These are phyloP conservation scores for Podaxis pistillaris DNA, from an alignment of 768 basidiomycete genomes.

Conservation along the genomic window DNA sequence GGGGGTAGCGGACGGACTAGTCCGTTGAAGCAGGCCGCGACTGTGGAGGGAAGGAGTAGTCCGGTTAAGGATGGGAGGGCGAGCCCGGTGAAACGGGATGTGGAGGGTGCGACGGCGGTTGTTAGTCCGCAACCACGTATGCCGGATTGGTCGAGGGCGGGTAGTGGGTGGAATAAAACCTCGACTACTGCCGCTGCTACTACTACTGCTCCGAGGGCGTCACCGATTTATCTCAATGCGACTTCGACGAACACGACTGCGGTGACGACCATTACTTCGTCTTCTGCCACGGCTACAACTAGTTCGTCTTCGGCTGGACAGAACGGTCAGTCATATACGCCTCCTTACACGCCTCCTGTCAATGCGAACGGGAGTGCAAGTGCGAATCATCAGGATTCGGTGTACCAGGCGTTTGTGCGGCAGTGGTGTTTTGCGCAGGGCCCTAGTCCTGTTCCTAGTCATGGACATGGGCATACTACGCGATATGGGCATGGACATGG, in stretches of 20 bases:
- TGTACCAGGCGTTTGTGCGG: constrained; percentile 59
- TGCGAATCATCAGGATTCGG: constrained; percentile 25
- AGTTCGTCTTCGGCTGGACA: background rate
- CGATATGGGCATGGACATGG: background rate
- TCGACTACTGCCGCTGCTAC: background rate
- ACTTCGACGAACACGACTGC: background rate
- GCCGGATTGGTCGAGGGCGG: constrained; percentile 6
- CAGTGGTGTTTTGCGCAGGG: constrained; percentile 70
- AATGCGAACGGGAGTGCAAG: background rate
- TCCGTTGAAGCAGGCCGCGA: background rate
- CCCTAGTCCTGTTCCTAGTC: constrained; percentile 16
- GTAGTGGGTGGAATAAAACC: constrained; percentile 9
- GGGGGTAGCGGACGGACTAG: background rate
- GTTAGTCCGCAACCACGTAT: constrained; percentile 8
- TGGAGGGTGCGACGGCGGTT: background rate
- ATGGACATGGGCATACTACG: background rate
- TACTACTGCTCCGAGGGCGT: background rate
- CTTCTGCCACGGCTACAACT: background rate
- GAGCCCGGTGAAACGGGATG: constrained; percentile 6
- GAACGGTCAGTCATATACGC: background rate
- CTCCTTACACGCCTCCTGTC: background rate
- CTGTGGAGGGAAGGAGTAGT: background rate
- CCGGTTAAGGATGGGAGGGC: background rate
- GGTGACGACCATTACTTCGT: background rate
- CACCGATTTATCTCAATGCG: background rate